These are phyloP conservation scores for Trichoderma virens DNA, from an alignment of 495 filamentous ascomycete species.

Conservation along the genomic window DNA sequence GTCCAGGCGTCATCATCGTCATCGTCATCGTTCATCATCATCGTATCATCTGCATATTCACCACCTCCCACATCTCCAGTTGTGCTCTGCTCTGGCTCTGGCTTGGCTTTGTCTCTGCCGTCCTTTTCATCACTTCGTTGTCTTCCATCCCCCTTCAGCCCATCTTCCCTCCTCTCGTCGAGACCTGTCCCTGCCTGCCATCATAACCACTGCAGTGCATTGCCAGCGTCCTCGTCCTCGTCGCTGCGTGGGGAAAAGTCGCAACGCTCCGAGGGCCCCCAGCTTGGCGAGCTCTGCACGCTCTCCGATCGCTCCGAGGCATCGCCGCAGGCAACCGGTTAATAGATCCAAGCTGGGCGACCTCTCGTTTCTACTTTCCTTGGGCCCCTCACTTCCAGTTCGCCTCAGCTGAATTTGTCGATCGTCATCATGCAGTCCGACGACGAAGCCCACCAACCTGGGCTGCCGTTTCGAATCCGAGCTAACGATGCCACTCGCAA, in stretches of 20 bases:
- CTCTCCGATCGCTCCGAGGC: background rate
- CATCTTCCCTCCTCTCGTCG: background rate
- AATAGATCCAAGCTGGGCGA: background rate
- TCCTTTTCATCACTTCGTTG: background rate
- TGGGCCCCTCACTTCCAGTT: background rate
- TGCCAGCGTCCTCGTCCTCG: background rate
- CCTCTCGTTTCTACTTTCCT: background rate
- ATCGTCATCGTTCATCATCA: background rate
- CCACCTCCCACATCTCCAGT: background rate
- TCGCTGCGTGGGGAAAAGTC: background rate
- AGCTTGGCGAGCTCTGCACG: background rate
- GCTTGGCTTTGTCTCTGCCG: background rate
- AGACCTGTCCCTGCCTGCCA: background rate
- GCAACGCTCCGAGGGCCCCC: background rate
- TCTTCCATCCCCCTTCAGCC: background rate
- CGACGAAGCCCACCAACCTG: background rate
- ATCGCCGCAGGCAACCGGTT: background rate
- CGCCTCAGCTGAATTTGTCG: background rate
- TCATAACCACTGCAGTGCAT: background rate
- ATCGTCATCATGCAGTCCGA: background rate
- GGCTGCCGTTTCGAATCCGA: slow-evolving; percentile 7
- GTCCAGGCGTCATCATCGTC: background rate
- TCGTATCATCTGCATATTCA: background rate
- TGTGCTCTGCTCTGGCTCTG: background rate
- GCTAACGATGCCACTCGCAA: slow-evolving; percentile 24